These are phyloP conservation scores for Globisporangium solare DNA, from an alignment of 352 stramenopile species.

Conservation along the genomic window DNA sequence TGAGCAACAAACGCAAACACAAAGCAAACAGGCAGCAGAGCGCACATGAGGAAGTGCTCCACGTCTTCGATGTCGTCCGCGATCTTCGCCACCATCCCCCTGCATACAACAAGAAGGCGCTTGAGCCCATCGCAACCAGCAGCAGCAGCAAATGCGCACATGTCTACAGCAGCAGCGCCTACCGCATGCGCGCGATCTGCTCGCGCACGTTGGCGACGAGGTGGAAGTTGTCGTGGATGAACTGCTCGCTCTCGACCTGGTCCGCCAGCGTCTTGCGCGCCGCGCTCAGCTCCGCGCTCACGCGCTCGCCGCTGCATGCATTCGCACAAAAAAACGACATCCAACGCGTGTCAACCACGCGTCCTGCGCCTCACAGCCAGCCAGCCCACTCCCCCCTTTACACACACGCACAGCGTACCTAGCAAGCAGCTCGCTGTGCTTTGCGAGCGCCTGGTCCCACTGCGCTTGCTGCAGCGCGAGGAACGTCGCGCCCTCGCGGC, in stretches of 20 bases:
- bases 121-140: too few relatives aligned
- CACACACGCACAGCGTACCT: constrained; percentile 37
- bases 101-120: constrained; percentile 6
- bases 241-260: constrained; percentile 66
- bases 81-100: constrained; percentile 47
- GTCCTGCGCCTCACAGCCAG: too few relatives aligned
- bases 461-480: constrained; percentile 33
- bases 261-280: constrained; percentile 46
- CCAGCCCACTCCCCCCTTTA: too few relatives aligned
- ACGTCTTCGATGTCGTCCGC: constrained; percentile 60
- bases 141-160: too few relatives aligned
- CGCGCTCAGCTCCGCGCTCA: constrained; percentile 31
- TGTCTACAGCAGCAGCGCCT: too few relatives aligned
- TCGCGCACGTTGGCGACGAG: constrained; percentile 48
- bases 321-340: too few relatives aligned
- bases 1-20: neutral
- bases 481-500: constrained; percentile 31
- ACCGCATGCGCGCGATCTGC: constrained; percentile 45
- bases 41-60: constrained; percentile 56
- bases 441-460: constrained; percentile 21
- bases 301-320: constrained; percentile 37
- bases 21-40: neutral
- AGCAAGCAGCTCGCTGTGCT: constrained; percentile 40
- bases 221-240: constrained; percentile 60
- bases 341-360: too few relatives aligned